These are phyloP conservation scores for Fusarium siculi DNA, from an alignment of 2,329 filamentous ascomycete genomes.

Conservation along the genomic window DNA sequence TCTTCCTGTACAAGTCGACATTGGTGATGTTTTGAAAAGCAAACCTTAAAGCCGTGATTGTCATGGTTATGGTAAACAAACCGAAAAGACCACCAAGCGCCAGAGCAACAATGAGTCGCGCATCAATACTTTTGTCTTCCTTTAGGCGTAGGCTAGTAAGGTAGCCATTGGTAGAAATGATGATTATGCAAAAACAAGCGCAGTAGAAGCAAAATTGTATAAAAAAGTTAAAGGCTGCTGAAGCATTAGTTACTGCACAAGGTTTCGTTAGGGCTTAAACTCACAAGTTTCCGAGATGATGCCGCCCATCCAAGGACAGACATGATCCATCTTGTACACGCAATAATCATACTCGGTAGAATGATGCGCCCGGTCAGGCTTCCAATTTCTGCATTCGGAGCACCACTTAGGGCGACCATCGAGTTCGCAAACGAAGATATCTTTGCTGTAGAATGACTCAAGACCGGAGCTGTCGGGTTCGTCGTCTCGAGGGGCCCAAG, in stretches of 20 bases:
- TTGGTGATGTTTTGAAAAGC: constrained; percentile 81
- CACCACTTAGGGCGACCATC: constrained; percentile 92
- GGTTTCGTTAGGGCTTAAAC: constrained; percentile 38
- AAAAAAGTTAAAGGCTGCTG: constrained; percentile 85
- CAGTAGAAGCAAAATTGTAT: constrained; percentile 85
- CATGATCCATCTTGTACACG: constrained; percentile 92
- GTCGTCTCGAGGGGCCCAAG: constrained; percentile 54
- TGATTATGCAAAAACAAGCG: constrained; percentile 71
- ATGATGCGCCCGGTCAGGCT: constrained; percentile 88
- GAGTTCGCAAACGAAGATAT: constrained; percentile 84
- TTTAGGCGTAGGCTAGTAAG: constrained; percentile 67
- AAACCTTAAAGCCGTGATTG: constrained; percentile 75
- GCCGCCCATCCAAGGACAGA: constrained; percentile 96
- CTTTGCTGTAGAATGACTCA: constrained; percentile 81
- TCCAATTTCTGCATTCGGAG: constrained; percentile 84
- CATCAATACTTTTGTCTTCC: constrained; percentile 58
- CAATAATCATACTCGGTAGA: constrained; percentile 85
- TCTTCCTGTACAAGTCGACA: constrained; percentile 78
- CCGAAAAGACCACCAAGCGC: constrained; percentile 77
- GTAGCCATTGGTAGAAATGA: constrained; percentile 71
- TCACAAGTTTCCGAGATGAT: constrained; percentile 83
- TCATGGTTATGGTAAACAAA: constrained; percentile 85
- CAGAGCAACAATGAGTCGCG: constrained; percentile 73
- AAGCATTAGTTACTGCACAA: not conserved
- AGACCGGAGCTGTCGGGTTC: constrained; percentile 73